These are phyloP conservation scores for Trichoderma lentiforme DNA, from an alignment of 2,329 filamentous ascomycete genomes.

Conservation along the genomic window DNA sequence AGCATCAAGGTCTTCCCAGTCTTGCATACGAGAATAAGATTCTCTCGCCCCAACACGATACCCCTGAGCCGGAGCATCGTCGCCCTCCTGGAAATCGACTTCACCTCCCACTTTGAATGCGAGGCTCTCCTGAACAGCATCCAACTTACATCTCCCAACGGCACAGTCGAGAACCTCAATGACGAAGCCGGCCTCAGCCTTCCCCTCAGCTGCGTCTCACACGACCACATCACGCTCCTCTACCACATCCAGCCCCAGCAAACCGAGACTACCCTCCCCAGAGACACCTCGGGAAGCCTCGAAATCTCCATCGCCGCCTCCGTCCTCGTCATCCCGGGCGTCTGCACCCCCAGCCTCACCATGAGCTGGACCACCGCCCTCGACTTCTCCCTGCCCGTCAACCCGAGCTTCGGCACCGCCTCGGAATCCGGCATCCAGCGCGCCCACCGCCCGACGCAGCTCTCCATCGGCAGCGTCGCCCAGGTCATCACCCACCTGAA, in stretches of 20 bases:
- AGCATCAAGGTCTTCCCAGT: slow-evolving; percentile 64
- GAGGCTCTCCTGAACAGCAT: slow-evolving; percentile 61
- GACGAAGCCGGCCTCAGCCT: slow-evolving; percentile 46
- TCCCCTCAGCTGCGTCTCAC: slow-evolving; percentile 61
- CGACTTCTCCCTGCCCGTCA: slow-evolving; percentile 65
- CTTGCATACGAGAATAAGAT: slow-evolving; percentile 69
- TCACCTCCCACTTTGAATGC: slow-evolving; percentile 67
- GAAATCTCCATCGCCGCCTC: slow-evolving; percentile 59
- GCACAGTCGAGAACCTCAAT: slow-evolving; percentile 57
- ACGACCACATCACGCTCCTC: slow-evolving; percentile 72
- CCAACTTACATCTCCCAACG: slow-evolving; percentile 54
- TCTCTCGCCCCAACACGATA: slow-evolving; percentile 59
- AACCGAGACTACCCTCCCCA: slow-evolving; percentile 41
- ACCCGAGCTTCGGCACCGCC: slow-evolving; percentile 57
- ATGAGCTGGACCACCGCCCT: slow-evolving; percentile 68
- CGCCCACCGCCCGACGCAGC: slow-evolving; percentile 59
- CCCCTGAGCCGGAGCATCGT: slow-evolving; percentile 61
- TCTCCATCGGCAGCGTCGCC: slow-evolving; percentile 56
- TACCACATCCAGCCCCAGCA: slow-evolving; percentile 61
- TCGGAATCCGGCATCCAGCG: slow-evolving; percentile 57
- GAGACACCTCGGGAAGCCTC: slow-evolving; percentile 50
- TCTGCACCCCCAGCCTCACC: slow-evolving; percentile 58
- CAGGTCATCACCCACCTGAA: slow-evolving; percentile 53
- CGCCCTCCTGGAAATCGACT: slow-evolving; percentile 70
- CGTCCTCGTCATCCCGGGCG: slow-evolving; percentile 51